Evolutionary conservation across 2,329 filamentous ascomycete genomes (phyloP), one percentile per base, ranked within the genome.

Genomic region (Diaporthe humulicola): DNA sequence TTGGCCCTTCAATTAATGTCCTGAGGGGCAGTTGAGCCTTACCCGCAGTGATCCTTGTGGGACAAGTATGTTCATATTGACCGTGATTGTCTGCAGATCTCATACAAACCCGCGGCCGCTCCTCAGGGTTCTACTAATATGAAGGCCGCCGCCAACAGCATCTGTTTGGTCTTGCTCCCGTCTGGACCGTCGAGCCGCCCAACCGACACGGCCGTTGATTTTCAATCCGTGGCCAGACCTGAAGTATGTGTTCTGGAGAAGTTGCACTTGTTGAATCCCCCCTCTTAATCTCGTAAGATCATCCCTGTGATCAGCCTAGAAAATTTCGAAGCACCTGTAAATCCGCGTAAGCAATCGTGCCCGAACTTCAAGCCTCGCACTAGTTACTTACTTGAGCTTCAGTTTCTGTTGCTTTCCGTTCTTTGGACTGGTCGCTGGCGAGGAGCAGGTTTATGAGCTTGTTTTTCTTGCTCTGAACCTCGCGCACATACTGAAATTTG

Each of bases 171-270:
- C n/a, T 33, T 28, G n/a, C 33, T 69, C 33, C 64, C 64, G 33
- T 54, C 64, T 69, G 64, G 45, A n/a, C 64, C 64, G 64, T 69
- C 64, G 64, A 69, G 64, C 64, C 64, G 64, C 15, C 33, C 33
- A 69, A 38, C 64, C 64, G 48, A 54, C n/a, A 30, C 12, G 64
- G 45, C 33, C n/a, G 25, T 40, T 69, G 48, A 54, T 50, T 25
- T 54, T 69, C 15, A 14, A 17, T 14, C 33, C n/a, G 25, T 15
- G n/a, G 36, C 12, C 15, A 3, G 22, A 40, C 64, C 15, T 22
- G 22, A 22, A 4, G 5, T 64, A 4, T 38, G 10, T 14, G 19
- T 19, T 8, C 0, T 22, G 17, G 3, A 4, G 17, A 22, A 48
- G 38, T 6, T 19, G 30, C 30, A 22, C 33, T 38, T 67, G 19